Conservation (phyloP, 192 early-diverging fungal genomes). For the Rhizophagus sp. region DNA sequence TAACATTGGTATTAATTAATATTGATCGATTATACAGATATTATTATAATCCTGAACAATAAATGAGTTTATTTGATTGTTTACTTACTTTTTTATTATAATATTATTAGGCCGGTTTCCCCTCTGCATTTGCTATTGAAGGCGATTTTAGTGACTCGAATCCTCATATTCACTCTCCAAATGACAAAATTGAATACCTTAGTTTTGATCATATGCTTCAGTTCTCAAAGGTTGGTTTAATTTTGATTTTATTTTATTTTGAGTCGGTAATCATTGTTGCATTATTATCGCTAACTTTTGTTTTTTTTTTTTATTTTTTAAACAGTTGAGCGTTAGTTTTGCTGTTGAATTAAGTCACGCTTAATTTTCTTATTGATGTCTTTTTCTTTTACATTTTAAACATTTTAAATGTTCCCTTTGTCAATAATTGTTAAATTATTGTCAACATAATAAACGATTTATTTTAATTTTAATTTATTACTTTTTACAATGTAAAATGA, state of each 20-base stretch:
- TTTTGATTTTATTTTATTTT: background rate
- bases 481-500: too few relatives aligned
- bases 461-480: too few relatives aligned
- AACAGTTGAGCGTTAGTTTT: constrained; percentile 67
- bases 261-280: background rate
- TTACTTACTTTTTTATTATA: background rate
- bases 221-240: constrained; percentile 68
- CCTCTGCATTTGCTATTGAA: constrained; percentile 84
- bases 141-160: constrained; percentile 69
- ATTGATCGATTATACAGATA: too few relatives aligned
- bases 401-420: background rate
- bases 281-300: background rate
- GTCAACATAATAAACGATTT: too few relatives aligned
- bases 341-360: constrained; percentile 76
- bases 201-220: constrained; percentile 87
- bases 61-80: too few relatives aligned
- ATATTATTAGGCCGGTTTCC: constrained; percentile 66
- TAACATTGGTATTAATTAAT: too few relatives aligned
- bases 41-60: too few relatives aligned
- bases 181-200: constrained; percentile 76
- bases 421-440: too few relatives aligned
- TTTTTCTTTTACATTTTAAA: too few relatives aligned
- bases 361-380: background rate
- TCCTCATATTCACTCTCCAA: constrained; percentile 81
- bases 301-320: background rate